Percentiles rank a stretch among this genome's conserved stretches.
These are phyloP conservation scores for Auriculariales sp. DNA, from an alignment of 768 basidiomycete species.

Conservation along the genomic window DNA sequence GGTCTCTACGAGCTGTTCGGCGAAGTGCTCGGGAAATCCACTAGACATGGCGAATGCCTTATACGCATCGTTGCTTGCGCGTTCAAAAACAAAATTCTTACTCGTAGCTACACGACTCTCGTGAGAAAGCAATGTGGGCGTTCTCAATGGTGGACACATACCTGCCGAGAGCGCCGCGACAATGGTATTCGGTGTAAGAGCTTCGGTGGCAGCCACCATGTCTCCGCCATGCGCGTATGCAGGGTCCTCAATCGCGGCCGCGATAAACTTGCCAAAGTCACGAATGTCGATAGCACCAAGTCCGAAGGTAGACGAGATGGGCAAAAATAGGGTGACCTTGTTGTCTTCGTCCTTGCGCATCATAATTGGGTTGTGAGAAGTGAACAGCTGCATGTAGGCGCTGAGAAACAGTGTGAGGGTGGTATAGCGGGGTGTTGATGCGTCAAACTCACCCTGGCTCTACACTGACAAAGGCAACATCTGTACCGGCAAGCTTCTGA, in stretches of 20 bases:
- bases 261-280: background rate
- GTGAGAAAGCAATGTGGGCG: background rate
- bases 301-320: background rate
- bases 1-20: background rate
- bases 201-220: background rate
- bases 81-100: background rate
- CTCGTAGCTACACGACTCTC: background rate
- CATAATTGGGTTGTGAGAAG: background rate
- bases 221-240: background rate
- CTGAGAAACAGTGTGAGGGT: background rate
- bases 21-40: background rate
- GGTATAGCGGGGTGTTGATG: background rate
- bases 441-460: conserved; percentile 4
- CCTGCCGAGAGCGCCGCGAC: background rate
- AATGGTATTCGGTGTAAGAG: background rate
- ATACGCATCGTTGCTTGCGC: background rate
- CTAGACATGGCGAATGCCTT: background rate
- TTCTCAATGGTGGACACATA: background rate
- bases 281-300: background rate
- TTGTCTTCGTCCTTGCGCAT: background rate
- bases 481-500: conserved; percentile 9
- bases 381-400: too few species aligned
- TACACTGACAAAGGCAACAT: conserved; percentile 11
- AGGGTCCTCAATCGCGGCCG: background rate
- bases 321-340: background rate